phyloP scores from a whole-genome alignment of 2,329 filamentous ascomycete species.

The Colletotrichum orbiculare region DNA sequence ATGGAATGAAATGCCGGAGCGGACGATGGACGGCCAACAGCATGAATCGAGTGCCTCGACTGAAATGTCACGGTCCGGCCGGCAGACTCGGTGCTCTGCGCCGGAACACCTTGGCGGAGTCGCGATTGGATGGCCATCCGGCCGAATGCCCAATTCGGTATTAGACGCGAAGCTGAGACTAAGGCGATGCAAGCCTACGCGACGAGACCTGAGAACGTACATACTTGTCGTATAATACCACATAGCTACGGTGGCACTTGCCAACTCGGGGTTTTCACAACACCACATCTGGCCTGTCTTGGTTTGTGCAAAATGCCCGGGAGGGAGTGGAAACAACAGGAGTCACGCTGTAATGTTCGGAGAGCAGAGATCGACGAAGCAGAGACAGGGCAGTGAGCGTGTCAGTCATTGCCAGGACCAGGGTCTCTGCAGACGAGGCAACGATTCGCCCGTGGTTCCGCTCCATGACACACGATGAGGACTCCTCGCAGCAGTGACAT shows the following conservation, averaged over 20 bases:
- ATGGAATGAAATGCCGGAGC: too few relatives aligned
- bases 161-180: conserved; percentile 34
- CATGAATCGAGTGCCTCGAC: not conserved
- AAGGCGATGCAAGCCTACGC: conserved; percentile 28
- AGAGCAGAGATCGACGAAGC: conserved; percentile 5
- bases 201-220: conserved; percentile 19
- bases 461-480: conserved; percentile 16
- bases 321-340: not conserved
- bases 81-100: conserved; percentile 30
- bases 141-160: conserved; percentile 33
- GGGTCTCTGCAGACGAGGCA: not conserved
- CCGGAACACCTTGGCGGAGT: conserved; percentile 31
- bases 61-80: conserved; percentile 11
- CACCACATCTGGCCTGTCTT: not conserved
- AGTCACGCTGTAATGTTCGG: not conserved
- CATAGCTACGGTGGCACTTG: not conserved
- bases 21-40: too few relatives aligned
- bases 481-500: conserved; percentile 30
- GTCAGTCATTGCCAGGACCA: not conserved
- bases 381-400: not conserved
- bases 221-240: not conserved
- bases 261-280: not conserved
- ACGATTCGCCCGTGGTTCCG: conserved; percentile 2
- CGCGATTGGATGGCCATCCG: conserved; percentile 31
- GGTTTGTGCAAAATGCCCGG: not conserved